phyloP scores from a whole-genome alignment of 2,329 filamentous ascomycete species.

The Davidsoniella eucalypti region DNA sequence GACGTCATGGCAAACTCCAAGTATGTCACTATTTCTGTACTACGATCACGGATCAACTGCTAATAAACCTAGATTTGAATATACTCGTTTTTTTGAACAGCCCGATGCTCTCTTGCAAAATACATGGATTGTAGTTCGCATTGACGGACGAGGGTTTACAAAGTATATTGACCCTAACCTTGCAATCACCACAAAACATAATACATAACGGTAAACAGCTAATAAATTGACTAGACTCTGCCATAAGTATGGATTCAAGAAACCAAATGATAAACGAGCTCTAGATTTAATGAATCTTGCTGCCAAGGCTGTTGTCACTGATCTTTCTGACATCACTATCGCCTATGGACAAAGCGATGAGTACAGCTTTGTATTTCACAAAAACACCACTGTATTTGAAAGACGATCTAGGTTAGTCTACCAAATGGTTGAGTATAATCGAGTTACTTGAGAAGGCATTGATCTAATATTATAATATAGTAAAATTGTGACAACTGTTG shows the following conservation, averaged over 20 bases:
- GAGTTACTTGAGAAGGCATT: background rate
- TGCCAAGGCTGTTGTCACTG: constrained; percentile 67
- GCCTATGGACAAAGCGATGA: constrained; percentile 94
- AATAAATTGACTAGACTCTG: constrained; percentile 45
- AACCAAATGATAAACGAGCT: constrained; percentile 80
- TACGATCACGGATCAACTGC: constrained; percentile 1
- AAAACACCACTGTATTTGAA: constrained; percentile 68
- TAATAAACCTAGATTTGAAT: constrained; percentile 55
- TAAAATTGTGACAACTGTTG: constrained; percentile 80
- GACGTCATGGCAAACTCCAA: constrained; percentile 38
- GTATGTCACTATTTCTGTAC: constrained; percentile 19
- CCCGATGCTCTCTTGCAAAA: constrained; percentile 66
- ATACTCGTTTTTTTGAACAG: constrained; percentile 81
- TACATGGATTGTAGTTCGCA: constrained; percentile 87
- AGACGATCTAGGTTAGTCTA: constrained; percentile 52
- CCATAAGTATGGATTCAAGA: constrained; percentile 66
- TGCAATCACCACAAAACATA: constrained; percentile 13
- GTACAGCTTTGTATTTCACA: constrained; percentile 85
- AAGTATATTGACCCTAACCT: constrained; percentile 41
- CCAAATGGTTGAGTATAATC: background rate
- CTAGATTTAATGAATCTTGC: constrained; percentile 89
- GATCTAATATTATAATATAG: constrained; percentile 25
- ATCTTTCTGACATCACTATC: constrained; percentile 70
- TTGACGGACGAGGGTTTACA: constrained; percentile 89
- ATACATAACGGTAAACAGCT: background rate